These are phyloP conservation scores for Rossbeevera mucosa DNA, from an alignment of 768 basidiomycete species.

Conservation along the genomic window DNA sequence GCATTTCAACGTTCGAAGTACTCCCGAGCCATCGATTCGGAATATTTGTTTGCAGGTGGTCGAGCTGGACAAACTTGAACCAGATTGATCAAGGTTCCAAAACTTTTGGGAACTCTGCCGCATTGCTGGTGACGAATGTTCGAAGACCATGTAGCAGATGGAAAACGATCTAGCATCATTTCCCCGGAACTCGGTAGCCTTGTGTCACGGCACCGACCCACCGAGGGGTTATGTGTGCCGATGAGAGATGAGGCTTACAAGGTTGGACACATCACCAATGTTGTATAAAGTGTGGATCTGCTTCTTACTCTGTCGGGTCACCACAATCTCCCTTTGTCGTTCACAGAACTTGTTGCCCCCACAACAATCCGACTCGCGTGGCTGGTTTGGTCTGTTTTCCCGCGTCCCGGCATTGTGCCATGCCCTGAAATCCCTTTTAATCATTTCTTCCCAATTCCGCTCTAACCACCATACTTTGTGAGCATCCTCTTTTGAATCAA, in stretches of 20 bases:
- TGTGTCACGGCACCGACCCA: neutral
- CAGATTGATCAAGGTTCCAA: neutral
- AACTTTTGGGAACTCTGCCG: neutral
- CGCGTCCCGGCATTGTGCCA: neutral
- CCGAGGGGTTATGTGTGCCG: neutral
- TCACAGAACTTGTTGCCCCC: neutral
- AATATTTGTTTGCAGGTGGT: neutral
- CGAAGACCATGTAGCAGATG: neutral
- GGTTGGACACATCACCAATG: neutral
- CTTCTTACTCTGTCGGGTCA: neutral
- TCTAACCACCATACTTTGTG: neutral
- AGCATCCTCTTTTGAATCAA: neutral
- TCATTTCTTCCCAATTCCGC: neutral
- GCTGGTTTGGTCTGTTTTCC: neutral
- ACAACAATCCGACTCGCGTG: neutral
- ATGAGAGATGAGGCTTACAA: neutral
- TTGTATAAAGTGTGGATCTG: neutral
- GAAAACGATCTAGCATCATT: neutral
- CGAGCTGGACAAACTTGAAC: too few relatives aligned
- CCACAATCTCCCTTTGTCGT: neutral
- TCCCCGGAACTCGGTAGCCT: neutral
- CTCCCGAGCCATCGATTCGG: neutral
- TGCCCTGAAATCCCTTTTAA: neutral
- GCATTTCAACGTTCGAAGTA: too few relatives aligned
- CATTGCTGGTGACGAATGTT: neutral